Evolutionary conservation across 768 basidiomycete species (phyloP), one percentile per base, ranked within the genome.

Genomic region (Tricholoma bakamatsutake): DNA sequence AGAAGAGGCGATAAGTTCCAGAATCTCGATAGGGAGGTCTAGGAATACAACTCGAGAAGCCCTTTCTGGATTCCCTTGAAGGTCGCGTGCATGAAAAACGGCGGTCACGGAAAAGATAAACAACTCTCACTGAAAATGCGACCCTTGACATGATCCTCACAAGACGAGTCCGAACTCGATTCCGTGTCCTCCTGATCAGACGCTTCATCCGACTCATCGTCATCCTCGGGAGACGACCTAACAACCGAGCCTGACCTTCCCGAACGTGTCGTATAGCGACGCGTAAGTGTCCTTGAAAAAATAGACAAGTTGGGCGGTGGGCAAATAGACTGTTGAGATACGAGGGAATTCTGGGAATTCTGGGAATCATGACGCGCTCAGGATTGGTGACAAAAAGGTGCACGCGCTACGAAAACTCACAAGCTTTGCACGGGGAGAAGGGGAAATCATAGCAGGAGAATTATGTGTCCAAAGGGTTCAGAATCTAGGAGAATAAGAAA

Each of bases 1-100:
- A 15, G 54, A 64, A 2, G 57, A 40, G 18, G 69, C 67, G 33
- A 66, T 67, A 18, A 62, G 60, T 45, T 70, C 67, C 33, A 70
- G 57, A 21, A 70, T 64, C 31, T 70, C 69, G 6, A 50, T 42
- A 0, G 67, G 69, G 1, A 70, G 63, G 39, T 68, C 66, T n/a
- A 69, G 62, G 30, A 69, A 56, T n/a, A 59, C 57, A 12, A 64
- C 49, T 15, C 63, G 51, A 2, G 62, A 62, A 13, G 59, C 54
- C 40, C 28, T 31, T n/a, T 31, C 46, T 17, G 46, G 46, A n/a
- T 48, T 17, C 8, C 46, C 46, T 48, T 17, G 15, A 31, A 10
- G 15, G 15, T 48, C 46, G 46, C 46, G 28, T 48, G 28, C 46
- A n/a, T 48, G 7, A 48, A 30, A 24, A 48, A 31, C 17, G 31